Base-by-base conservation (phyloP, 2,329 filamentous ascomycete species). In the Hypoxylon sp. region DNA sequence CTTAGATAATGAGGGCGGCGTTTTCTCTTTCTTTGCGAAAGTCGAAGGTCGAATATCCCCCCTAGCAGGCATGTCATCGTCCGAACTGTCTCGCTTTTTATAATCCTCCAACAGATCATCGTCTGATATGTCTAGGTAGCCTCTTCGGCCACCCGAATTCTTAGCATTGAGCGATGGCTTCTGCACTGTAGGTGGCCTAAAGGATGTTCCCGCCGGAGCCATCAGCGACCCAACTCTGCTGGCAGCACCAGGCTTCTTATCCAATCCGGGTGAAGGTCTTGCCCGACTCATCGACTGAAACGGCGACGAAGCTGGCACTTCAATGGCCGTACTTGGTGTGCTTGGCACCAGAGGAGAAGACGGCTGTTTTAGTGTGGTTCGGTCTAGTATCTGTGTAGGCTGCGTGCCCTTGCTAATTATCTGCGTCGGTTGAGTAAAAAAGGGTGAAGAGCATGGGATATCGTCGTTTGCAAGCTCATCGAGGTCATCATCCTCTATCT, bases 241-340 rank as follows among this genome's bases (percentile, higher is more conserved):
- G 12, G 61, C 57, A 9, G 65, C 62, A 6, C 44, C 52, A 28
- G 46, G 44, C 52, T 59, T 67, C 53, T 60, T 70, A 45, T 64
- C 50, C 60, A 57, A 26, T 46, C 24, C 50, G 26, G 45, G 22
- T 9, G 70, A 67, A 9, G 52, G 38, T 22, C 61, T 72, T 2
- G 70, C 53, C 44, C 65, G 40, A 71, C 74, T 55, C 57, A 80
- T 76, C n/a, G 81, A 78, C 63, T 86, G 85, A 61, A 89, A 84
- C 1, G 93, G 94, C 0, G 95, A 97, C 2, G 94, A 97, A n/a
- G 93, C 92, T 28, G 91, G 89, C 2, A 97, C 94, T 77, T 97
- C 94, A 59, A 97, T 75, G 16, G 81, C 72, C 32, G 81, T 80
- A 24, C 78, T 71, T 7, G 81, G 80, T 0, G 85, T 84, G 6